Base-by-base conservation (phyloP, 108 stramenopile species). In the Poteriospumella lacustris region DNA sequence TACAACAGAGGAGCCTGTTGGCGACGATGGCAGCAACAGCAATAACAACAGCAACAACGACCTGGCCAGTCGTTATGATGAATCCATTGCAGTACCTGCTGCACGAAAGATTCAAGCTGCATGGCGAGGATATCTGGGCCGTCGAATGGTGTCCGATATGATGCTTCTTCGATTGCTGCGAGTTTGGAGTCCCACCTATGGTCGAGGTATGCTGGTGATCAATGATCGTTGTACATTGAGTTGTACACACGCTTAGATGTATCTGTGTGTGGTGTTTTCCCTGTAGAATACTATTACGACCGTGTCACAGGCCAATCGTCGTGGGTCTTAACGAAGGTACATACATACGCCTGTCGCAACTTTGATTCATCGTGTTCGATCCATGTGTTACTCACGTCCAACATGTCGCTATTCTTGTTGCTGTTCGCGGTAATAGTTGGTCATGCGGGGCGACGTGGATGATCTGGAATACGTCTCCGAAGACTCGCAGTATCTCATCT, bases 231-330 rank as follows among this genome's bases (percentile, higher is more conserved):
- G n/a, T n/a, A n/a, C n/a, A n/a, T n/a, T n/a, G n/a, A n/a, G n/a
- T n/a, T n/a, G n/a, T n/a, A n/a, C n/a, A n/a, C n/a, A n/a, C n/a
- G n/a, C n/a, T n/a, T n/a, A n/a, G n/a, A n/a, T n/a, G n/a, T 64
- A 3, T 31, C 31, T 64, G 31, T 64, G 60, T 24, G 5, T 31
- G 15, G 31, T 3, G 9, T 33, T 5, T n/a, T n/a, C n/a, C n/a
- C n/a, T n/a, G 9, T 24, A 64, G 60, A 64, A 26, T 64, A 64
- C 36, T 64, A 64, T 24, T 64, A 64, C 24, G 60, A 64, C 60
- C 60, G 60, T 9, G 31, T 33, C 3, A 64, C 12, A 12, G 60
- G 60, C 28, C 9, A 31, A 24, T 64, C 60, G 12, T 64, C 60
- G 3, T 64, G 60, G 60, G 9, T 64, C 36, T 34, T 34, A 3